A percentile compares a stretch with the other conserved stretches of the same genome.
Evolutionary conservation across 257 asterid genomes (phyloP).

Genomic region (Penstemon davidsonii): DNA sequence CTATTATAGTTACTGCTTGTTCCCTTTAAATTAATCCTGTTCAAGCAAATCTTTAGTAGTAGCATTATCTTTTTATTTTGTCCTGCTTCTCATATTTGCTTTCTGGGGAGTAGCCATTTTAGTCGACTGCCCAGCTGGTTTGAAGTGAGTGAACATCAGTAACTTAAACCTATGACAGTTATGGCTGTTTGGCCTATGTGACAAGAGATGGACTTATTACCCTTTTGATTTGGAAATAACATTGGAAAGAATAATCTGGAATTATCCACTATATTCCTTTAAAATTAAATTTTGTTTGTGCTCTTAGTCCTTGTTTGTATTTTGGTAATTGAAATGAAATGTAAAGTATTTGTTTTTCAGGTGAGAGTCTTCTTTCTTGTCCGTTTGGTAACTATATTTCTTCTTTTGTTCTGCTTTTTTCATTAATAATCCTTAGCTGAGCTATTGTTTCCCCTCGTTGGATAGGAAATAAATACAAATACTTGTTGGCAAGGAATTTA

Average conservation of each 20-base stretch:
- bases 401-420: background rate
- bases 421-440: background rate
- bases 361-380: background rate
- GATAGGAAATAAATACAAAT: background rate
- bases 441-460: background rate
- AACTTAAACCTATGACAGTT: background rate
- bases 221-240: background rate
- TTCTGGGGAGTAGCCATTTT: background rate
- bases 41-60: background rate
- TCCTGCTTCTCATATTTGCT: background rate
- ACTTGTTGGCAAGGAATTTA: background rate
- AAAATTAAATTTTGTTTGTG: background rate
- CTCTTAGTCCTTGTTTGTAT: background rate
- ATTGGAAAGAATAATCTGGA: background rate
- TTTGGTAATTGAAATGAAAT: background rate
- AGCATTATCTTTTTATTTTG: background rate
- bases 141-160: background rate
- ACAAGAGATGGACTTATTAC: background rate
- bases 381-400: background rate
- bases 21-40: conserved; percentile 2
- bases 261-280: background rate
- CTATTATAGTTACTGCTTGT: conserved; percentile 1
- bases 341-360: background rate
- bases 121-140: background rate
- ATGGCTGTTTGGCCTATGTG: background rate